Base-by-base conservation (phyloP, 2,329 filamentous ascomycete species). In the Anisogramma anomala region DNA sequence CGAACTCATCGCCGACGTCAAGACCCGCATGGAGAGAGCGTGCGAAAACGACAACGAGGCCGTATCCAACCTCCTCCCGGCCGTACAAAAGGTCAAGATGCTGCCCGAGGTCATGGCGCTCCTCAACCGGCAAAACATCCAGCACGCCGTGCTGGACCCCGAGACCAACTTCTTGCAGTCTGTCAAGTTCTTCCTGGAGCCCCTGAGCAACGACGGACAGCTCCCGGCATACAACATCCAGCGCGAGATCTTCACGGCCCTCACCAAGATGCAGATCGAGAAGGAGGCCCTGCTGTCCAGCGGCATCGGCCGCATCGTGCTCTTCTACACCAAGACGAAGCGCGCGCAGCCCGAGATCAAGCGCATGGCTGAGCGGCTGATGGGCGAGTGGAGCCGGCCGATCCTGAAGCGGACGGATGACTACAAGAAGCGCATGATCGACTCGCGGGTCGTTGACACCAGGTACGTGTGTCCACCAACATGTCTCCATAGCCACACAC, bases 221-320 rank as follows among this genome's bases (percentile, higher is more conserved):
- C 72, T 98, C 36, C 91, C 91, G 0, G 89, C 91, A 22, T 98
- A 95, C 66, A 91, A 91, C 58, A 96, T 98, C 51, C 91, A 98
- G 65, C 85, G 88, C 47, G 88, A 96, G 58, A 76, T 98, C 32
- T 91, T 98, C 59, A 75, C 76, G 19, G 82, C 85, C 18, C 70
- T 98, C 27, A 74, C 73, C 14, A 80, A 78, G 53, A 72, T 96
- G 4, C 87, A 86, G 5, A 86, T 96, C 50, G 84, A 87, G 57
- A 95, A 95, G 58, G 91, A 96, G 53, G 75, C 82, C 2, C 72
- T 98, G 11, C 72, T 93, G 17, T 88, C 87, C 50, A 94, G 85
- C 53, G 88, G 89, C 15, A 91, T 98, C 49, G 91, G 91, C 56
- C 95, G 95, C 60, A 86, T 98, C 35, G 82, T 95, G 39, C 76